These are phyloP conservation scores for Trichoderma harzianum DNA, from an alignment of 2,329 filamentous ascomycete species.

Conservation along the genomic window DNA sequence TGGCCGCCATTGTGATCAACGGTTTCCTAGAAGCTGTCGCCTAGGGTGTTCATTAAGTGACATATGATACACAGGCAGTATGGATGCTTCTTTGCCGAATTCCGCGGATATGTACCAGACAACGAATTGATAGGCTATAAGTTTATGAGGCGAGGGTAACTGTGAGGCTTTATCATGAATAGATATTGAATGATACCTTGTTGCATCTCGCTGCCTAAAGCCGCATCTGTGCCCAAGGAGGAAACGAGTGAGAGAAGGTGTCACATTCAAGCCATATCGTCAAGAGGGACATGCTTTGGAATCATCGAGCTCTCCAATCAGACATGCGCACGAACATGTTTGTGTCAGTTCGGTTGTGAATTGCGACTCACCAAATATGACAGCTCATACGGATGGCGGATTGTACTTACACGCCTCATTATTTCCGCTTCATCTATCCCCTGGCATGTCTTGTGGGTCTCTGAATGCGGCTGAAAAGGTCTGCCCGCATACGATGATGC, in stretches of 20 bases:
- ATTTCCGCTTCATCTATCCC: not conserved
- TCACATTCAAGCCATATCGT: not conserved
- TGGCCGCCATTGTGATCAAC: accelerated
- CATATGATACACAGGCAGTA: not conserved
- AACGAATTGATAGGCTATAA: not conserved
- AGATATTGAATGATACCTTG: not conserved
- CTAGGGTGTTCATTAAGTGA: not conserved
- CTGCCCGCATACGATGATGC: not conserved
- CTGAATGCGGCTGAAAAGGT: not conserved
- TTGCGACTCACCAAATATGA: not conserved
- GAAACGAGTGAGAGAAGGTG: not conserved
- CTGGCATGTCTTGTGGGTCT: not conserved
- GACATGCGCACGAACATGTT: not conserved
- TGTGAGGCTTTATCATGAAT: not conserved
- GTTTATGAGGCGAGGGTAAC: not conserved
- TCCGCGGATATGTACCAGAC: not conserved
- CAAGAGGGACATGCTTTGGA: not conserved
- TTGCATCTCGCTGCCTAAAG: not conserved
- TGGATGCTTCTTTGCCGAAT: not conserved
- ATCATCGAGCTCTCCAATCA: too few relatives aligned
- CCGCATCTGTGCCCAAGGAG: not conserved
- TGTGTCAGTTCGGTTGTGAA: not conserved
- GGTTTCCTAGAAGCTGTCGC: not conserved
- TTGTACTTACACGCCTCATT: not conserved
- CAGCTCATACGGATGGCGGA: not conserved